Conservation (phyloP, 2,329 filamentous ascomycete species). For the Aspergillus novofumigatus region DNA sequence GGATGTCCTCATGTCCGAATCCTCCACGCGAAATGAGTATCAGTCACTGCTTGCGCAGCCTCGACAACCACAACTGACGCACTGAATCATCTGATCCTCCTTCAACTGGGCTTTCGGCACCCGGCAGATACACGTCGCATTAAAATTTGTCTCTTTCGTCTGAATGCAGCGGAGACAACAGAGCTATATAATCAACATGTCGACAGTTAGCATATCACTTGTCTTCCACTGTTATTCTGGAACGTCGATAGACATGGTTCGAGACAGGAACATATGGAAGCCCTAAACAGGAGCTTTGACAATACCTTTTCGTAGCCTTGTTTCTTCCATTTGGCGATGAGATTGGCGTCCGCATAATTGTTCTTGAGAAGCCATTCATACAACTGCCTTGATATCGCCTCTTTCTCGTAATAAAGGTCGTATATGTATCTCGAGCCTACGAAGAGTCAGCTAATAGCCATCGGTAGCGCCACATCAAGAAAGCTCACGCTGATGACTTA, state of each 20-base stretch:
- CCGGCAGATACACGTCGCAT: constrained; percentile 93
- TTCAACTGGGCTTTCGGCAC: constrained; percentile 87
- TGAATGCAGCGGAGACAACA: constrained; percentile 96
- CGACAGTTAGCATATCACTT: not conserved
- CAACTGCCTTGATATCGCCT: constrained; percentile 84
- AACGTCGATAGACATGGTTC: not conserved
- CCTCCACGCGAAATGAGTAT: not conserved
- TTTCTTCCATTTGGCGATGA: constrained; percentile 99
- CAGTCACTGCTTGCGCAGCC: constrained; percentile 85
- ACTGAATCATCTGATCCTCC: constrained; percentile 85
- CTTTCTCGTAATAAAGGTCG: constrained; percentile 96
- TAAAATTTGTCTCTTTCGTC: constrained; percentile 99
- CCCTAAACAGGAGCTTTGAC: constrained; percentile 24
- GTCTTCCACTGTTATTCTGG: not conserved
- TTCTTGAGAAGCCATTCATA: constrained; percentile 98
- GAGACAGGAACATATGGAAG: constrained; percentile 3
- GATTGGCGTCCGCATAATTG: constrained; percentile 85
- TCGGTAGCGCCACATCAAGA: not conserved
- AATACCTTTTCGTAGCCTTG: constrained; percentile 92
- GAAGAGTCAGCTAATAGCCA: constrained; percentile 1
- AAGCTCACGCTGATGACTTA: constrained; percentile 76
- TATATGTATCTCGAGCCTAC: constrained; percentile 80
- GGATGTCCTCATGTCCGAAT: not conserved
- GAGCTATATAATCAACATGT: constrained; percentile 50
- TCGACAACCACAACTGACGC: constrained; percentile 89